Evolutionary conservation across 371 early-diverging fungal genomes (phyloP).

Genomic region (Circinella umbellata): DNA sequence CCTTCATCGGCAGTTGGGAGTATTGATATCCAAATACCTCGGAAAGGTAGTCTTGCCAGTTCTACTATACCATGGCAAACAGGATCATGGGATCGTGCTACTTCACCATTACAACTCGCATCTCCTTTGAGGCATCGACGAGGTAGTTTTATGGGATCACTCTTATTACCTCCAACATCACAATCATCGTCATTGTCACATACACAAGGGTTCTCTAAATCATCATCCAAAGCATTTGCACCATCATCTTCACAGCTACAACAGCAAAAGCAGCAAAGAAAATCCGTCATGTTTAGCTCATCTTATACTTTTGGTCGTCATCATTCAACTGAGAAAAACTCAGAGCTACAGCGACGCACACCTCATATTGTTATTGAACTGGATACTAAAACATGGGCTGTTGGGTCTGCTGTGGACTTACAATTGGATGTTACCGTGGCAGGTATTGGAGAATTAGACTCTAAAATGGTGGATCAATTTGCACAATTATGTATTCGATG

Average conservation of each 20-base stretch:
- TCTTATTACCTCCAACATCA: conserved; percentile 11
- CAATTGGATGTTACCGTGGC: conserved; percentile 4
- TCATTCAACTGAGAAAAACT: neutral
- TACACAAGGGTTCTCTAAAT: conserved; percentile 1
- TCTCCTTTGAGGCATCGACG: conserved; percentile 23
- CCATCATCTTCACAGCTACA: neutral
- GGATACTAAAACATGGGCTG: conserved; percentile 18
- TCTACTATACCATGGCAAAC: neutral
- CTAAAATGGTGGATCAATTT: conserved; percentile 31
- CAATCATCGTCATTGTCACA: neutral
- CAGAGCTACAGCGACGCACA: neutral
- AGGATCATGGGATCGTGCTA: conserved; percentile 39
- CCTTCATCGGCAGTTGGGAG: conserved; percentile 6
- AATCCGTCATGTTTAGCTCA: conserved; percentile 6
- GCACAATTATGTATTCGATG: conserved; percentile 42
- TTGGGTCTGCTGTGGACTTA: conserved; percentile 12
- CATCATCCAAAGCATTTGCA: neutral
- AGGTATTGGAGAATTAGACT: conserved; percentile 11
- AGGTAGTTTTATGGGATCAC: conserved; percentile 34
- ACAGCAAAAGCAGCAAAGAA: neutral
- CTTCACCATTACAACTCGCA: conserved; percentile 13
- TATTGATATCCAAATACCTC: conserved; percentile 6
- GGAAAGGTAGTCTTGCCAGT: neutral
- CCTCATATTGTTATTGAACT: conserved; percentile 20
- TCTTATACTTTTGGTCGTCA: conserved; percentile 4